Base-by-base conservation (phyloP, 805 yeast genomes). In the Metschnikowia anglica region DNA sequence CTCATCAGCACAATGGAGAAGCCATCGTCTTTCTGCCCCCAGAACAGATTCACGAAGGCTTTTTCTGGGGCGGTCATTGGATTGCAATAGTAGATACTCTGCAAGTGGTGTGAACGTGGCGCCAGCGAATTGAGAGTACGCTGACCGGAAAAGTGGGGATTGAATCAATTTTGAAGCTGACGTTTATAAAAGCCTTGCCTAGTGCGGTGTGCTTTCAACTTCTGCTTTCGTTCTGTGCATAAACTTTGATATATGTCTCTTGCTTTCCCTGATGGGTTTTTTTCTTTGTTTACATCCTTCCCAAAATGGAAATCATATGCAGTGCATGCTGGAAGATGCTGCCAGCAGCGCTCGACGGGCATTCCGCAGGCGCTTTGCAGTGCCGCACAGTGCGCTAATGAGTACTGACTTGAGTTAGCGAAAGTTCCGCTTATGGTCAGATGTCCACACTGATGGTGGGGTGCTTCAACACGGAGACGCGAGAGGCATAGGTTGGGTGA, bases 11-110 rank as follows among this genome's bases (percentile, higher is more conserved):
- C 63, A 9, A 73, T 69, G 11, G 65, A 66, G 33, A 79, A 77
- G 4, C 93, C 88, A 33, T 73, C 65, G 37, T 80, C 83, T 42
- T 82, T 82, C 20, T 83, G 81, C 79, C 87, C 80, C 81, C 81
- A 76, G 57, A 76, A 76, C 56, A 61, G 67, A 54, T 70, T 71
- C 42, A 68, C 72, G 45, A 74, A 75, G 9, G 68, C 53, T 18
- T 58, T 45, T 13, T 52, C 58, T 3, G 28, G 39, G 21, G 41
- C 43, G 10, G 47, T 39, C 51, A 48, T 51, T 31, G 24, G 34
- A n/a, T n/a, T n/a, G 21, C 26, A 16, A 27, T 15, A 5, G 11
- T 9, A n/a, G 24, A 18, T n/a, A n/a, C n/a, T n/a, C n/a, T n/a
- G n/a, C 11, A 31, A 18, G 3, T 31, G 13, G 34, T 31, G 34